These are phyloP conservation scores for Trichoderma orchidacearum DNA, from an alignment of 495 filamentous ascomycete species.

Conservation along the genomic window DNA sequence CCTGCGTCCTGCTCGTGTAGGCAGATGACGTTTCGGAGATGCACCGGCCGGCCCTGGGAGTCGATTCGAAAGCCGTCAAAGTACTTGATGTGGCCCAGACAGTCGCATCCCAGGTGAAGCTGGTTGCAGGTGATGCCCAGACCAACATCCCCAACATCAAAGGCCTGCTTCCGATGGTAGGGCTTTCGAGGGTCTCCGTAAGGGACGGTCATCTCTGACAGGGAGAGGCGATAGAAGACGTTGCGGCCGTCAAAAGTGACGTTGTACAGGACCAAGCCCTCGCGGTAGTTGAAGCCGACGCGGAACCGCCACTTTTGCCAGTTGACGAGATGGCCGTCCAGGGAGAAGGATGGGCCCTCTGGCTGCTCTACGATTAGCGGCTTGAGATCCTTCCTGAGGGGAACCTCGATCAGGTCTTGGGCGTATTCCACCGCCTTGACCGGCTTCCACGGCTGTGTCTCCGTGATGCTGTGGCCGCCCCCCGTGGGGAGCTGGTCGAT, in stretches of 20 bases:
- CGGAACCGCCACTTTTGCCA: slow-evolving; percentile 98
- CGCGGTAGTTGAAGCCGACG: slow-evolving; percentile 92
- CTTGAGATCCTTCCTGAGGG: slow-evolving; percentile 56
- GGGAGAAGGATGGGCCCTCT: slow-evolving; percentile 82
- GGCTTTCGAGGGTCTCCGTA: slow-evolving; percentile 90
- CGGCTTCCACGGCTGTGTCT: slow-evolving; percentile 54
- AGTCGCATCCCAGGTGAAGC: slow-evolving; percentile 80
- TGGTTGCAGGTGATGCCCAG: slow-evolving; percentile 95
- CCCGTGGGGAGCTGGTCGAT: background rate
- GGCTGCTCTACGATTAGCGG: slow-evolving; percentile 95
- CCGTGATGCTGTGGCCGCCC: slow-evolving; percentile 13
- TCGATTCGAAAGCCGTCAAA: slow-evolving; percentile 75
- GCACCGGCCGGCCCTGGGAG: slow-evolving; percentile 56
- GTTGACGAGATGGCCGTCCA: slow-evolving; percentile 61
- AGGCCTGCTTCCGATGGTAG: slow-evolving; percentile 88
- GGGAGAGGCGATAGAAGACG: slow-evolving; percentile 81
- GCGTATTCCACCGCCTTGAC: slow-evolving; percentile 89
- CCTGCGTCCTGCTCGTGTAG: slow-evolving; percentile 93
- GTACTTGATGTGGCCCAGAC: slow-evolving; percentile 91
- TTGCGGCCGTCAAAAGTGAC: slow-evolving; percentile 83
- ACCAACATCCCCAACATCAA: slow-evolving; percentile 89
- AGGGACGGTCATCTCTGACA: slow-evolving; percentile 94
- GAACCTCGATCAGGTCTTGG: slow-evolving; percentile 14
- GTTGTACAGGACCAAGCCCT: slow-evolving; percentile 84
- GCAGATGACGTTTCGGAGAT: slow-evolving; percentile 92